phyloP scores from a whole-genome alignment of 495 filamentous ascomycete genomes.

The Penicilliopsis zonata region DNA sequence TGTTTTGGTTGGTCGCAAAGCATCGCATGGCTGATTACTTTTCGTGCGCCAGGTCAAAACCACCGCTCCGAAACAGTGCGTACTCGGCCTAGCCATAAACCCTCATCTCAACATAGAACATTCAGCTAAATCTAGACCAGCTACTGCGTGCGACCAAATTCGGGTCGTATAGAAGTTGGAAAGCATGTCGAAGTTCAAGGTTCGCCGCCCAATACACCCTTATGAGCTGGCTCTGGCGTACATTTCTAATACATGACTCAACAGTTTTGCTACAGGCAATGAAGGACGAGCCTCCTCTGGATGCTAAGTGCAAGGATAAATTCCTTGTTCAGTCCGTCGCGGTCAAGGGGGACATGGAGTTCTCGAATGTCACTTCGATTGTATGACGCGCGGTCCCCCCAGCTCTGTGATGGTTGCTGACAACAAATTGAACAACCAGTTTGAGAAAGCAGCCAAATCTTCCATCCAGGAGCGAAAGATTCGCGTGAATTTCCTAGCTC shows the following conservation, averaged over 20 bases:
- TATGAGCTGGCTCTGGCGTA: no score
- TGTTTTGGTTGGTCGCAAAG: not conserved
- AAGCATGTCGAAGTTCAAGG: slow-evolving; percentile 85
- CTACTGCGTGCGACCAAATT: slow-evolving; percentile 97
- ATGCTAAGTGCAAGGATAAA: slow-evolving; percentile 91
- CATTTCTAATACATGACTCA: slow-evolving; percentile 7
- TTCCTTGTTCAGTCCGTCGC: slow-evolving; percentile 92
- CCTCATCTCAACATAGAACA: not conserved
- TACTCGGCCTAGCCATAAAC: slow-evolving; percentile 4
- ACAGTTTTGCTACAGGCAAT: slow-evolving; percentile 91
- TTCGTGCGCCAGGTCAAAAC: slow-evolving; percentile 72
- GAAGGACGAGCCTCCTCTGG: slow-evolving; percentile 82
- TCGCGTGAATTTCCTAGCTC: slow-evolving; percentile 70
- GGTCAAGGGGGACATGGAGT: slow-evolving; percentile 75
- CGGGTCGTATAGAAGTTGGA: slow-evolving; percentile 83
- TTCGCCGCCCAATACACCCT: no score
- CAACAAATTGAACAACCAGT: slow-evolving; percentile 13
- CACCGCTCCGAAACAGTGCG: slow-evolving; percentile 97
- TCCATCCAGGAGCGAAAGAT: slow-evolving; percentile 89
- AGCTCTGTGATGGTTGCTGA: not conserved
- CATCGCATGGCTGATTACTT: slow-evolving; percentile 12
- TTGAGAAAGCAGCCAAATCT: slow-evolving; percentile 66
- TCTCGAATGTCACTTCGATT: slow-evolving; percentile 62
- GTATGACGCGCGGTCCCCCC: slow-evolving; percentile 37
- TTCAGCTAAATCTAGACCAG: slow-evolving; percentile 36